Evolutionary conservation across 2,329 filamentous ascomycete species (phyloP), one percentile per base, ranked within the genome.

Genomic region (Juglanconis oblonga): DNA sequence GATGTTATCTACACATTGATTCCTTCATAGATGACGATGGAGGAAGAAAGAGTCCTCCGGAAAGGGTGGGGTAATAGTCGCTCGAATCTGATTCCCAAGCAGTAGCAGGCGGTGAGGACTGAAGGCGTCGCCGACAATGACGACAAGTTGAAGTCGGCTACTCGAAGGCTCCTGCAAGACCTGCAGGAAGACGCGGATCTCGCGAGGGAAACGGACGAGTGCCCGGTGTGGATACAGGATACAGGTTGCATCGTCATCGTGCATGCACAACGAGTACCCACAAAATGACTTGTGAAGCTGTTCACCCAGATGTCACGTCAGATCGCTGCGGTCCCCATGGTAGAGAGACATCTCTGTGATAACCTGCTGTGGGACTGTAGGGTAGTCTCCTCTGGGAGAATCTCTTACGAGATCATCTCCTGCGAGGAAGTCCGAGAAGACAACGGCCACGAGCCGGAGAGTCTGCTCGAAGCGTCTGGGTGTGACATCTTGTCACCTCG

Each of bases 1-100:
- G 32, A 33, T 35, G 7, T 40, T 59, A 59, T 48, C 9, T 45
- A 38, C 35, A 56, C 57, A 62, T 62, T 29, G 31, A 62, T 58
- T 36, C 29, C 50, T 24, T 38, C 47, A 50, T 36, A n/a, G 32
- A 8, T 24, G 4, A 4, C 8, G n/a, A 14, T n/a, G 10, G 13
- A 24, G 13, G n/a, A 45, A 29, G 4, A 44, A 52, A 36, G 17
- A 51, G 45, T 5, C 17, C 35, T 38, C 24, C 24, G 24, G 49
- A 9, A 36, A 24, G 48, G 24, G 24, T 24, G 24, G 24, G 24
- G 24, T 24, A 24, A 24, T 24, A 24, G 24, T 24, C 24, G 35
- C 35, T 38, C 11, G 35, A 38, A 38, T 52, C 14, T 52, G 29
- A 17, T 24, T 38, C 14, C 36, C 17, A 42, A 44, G 40, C 33